Evolutionary conservation across 805 yeast genomes (phyloP).

Genomic region (Saccharomyces eubayanus): DNA sequence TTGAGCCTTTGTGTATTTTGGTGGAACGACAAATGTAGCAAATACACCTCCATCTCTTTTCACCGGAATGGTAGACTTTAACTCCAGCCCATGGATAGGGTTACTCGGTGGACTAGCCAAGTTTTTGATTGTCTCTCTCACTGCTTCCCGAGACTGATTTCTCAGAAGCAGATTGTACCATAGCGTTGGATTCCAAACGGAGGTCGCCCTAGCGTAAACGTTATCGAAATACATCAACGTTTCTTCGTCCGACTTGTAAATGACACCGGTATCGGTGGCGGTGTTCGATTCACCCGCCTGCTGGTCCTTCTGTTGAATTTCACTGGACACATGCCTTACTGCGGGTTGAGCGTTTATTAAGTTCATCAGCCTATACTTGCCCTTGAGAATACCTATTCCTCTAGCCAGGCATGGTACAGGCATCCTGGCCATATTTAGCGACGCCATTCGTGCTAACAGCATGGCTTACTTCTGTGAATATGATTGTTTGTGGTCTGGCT

Average conservation of each 20-base stretch:
- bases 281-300: conserved; percentile 49
- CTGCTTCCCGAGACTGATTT: conserved; percentile 33
- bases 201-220: conserved; percentile 39
- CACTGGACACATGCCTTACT: conserved; percentile 31
- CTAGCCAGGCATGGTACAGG: neutral
- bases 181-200: conserved; percentile 41
- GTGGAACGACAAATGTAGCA: conserved; percentile 64
- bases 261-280: conserved; percentile 51
- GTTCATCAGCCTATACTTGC: neutral
- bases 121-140: conserved; percentile 32
- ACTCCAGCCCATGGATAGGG: conserved; percentile 36
- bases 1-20: conserved; percentile 39
- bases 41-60: conserved; percentile 90
- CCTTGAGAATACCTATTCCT: neutral
- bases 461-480: neutral
- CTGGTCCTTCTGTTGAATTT: conserved; percentile 37
- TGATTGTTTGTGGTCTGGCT: neutral
- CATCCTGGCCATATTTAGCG: neutral
- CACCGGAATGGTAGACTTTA: conserved; percentile 60
- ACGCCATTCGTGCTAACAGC: neutral
- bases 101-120: conserved; percentile 34
- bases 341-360: neutral
- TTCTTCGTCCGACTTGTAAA: conserved; percentile 41
- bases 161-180: conserved; percentile 34
- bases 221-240: conserved; percentile 51